Conservation (phyloP, 2,329 filamentous ascomycete genomes). For the Botrytis aclada region DNA sequence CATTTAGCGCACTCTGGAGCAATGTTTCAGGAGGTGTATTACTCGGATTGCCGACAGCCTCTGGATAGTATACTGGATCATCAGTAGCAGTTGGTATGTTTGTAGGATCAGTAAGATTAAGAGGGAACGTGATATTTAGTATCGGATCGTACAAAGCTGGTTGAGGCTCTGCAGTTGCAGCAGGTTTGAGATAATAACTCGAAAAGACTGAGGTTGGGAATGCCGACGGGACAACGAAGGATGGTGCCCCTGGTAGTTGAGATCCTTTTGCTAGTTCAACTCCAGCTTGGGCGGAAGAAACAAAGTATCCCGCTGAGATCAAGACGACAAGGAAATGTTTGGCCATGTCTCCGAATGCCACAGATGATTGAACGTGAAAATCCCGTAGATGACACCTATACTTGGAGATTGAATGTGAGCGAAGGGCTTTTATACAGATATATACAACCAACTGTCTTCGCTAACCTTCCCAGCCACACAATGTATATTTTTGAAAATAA, state of each 20-base stretch:
- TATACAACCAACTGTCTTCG: not conserved
- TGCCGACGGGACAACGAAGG: conserved; percentile 44
- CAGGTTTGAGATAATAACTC: conserved; percentile 47
- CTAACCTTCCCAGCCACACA: not conserved
- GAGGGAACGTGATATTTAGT: conserved; percentile 52
- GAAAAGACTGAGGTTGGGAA: conserved; percentile 51
- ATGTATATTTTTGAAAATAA: not conserved
- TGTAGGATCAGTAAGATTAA: conserved; percentile 53
- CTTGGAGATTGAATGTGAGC: not conserved
- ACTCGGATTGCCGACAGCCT: conserved; percentile 46
- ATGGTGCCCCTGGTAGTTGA: conserved; percentile 38
- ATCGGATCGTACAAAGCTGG: conserved; percentile 52
- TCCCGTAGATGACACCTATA: not conserved
- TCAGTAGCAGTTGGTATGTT: conserved; percentile 47
- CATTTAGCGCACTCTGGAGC: conserved; percentile 43
- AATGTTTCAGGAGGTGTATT: conserved; percentile 42
- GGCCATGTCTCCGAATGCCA: not conserved
- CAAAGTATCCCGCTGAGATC: not conserved
- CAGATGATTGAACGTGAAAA: not conserved
- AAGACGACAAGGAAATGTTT: not conserved
- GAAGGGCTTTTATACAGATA: not conserved
- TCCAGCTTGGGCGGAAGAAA: not conserved
- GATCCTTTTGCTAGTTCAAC: not conserved
- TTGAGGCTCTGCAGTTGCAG: conserved; percentile 50
- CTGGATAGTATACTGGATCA: conserved; percentile 51